Evolutionary conservation across 78 protist genomes (phyloP), one percentile per base, ranked within the genome.

Genomic region (Speleostelium caveatum): DNA sequence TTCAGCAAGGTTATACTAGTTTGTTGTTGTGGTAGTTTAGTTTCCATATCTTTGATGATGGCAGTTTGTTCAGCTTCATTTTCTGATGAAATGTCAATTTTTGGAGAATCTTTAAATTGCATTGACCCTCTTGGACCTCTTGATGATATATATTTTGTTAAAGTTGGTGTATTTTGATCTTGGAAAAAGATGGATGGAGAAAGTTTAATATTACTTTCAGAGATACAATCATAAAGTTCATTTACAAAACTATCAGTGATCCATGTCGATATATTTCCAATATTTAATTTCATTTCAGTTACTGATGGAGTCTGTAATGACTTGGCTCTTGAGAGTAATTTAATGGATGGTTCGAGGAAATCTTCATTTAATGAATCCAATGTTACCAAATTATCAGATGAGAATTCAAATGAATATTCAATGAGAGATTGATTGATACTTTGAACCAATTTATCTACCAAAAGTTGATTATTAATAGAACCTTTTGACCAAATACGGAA

Each of bases 401-500:
- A n/a, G 10, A 6, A 45, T 56, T 88, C 94, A 36, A 88, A 49
- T 6, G 42, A 32, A 38, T 88, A 88, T 53, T 88, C 86, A 53
- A 74, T 39, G 0, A 88, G 24, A 36, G 94, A 45, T 32, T 88
- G 94, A 56, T 72, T 78, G 22, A 88, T 36, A 2, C 80, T 67
- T 59, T 62, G 86, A 0, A 45, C 60, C 42, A 88, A 49, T 49
- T 39, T 83, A 7, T 83, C 91, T 24, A 83, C 10, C 14, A 83
- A 42, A n/a, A 69, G 36, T 2, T 71, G 42, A 30, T 33, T 59
- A 60, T 83, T 83, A 41, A 83, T 60, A 17, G 91, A 39, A 10
- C 91, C 91, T 49, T 63, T 69, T 33, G 59, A 71, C 91, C 91
- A 83, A 6, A 83, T 24, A 32, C 69, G 67, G 8, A 83, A 33